Evolutionary conservation across 2,329 filamentous ascomycete species (phyloP).

Genomic region (Purpureocillium takamizusanense): DNA sequence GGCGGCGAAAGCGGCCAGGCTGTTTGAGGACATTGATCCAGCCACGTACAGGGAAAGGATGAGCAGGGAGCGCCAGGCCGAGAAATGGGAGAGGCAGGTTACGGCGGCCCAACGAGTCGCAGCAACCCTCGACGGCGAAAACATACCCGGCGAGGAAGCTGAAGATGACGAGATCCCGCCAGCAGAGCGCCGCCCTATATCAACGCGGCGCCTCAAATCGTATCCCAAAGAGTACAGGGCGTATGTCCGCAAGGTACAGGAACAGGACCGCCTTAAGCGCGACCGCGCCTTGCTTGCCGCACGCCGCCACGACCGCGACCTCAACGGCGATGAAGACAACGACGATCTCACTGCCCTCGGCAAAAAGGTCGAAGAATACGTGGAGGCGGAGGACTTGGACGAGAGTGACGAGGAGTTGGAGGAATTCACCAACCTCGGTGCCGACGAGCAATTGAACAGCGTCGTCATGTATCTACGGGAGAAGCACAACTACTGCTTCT

Average conservation of each 20-base stretch:
- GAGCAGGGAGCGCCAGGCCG: conserved; percentile 59
- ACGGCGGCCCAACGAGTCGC: conserved; percentile 74
- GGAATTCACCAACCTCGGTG: conserved; percentile 63
- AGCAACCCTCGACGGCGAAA: conserved; percentile 62
- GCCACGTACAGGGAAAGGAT: conserved; percentile 67
- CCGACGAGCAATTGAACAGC: conserved; percentile 55
- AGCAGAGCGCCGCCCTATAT: conserved; percentile 6
- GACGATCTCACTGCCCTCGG: conserved; percentile 65
- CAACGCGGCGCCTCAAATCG: conserved; percentile 47
- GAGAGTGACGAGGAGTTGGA: conserved; percentile 75
- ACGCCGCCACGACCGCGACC: conserved; percentile 51
- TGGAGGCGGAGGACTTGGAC: conserved; percentile 59
- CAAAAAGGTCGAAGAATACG: conserved; percentile 43
- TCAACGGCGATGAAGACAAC: conserved; percentile 59
- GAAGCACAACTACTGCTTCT: conserved; percentile 80
- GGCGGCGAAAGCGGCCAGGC: conserved; percentile 50
- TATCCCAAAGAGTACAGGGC: conserved; percentile 76
- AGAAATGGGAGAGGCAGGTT: conserved; percentile 59
- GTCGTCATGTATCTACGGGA: conserved; percentile 63
- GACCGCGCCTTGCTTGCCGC: conserved; percentile 52
- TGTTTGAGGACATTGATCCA: conserved; percentile 35
- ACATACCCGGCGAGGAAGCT: conserved; percentile 12
- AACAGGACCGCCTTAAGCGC: conserved; percentile 59
- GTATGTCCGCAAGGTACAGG: conserved; percentile 59
- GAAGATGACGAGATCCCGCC: conserved; percentile 16